Evolutionary conservation across 345 rosid genomes (phyloP).

Genomic region (Durio zibethinus): DNA sequence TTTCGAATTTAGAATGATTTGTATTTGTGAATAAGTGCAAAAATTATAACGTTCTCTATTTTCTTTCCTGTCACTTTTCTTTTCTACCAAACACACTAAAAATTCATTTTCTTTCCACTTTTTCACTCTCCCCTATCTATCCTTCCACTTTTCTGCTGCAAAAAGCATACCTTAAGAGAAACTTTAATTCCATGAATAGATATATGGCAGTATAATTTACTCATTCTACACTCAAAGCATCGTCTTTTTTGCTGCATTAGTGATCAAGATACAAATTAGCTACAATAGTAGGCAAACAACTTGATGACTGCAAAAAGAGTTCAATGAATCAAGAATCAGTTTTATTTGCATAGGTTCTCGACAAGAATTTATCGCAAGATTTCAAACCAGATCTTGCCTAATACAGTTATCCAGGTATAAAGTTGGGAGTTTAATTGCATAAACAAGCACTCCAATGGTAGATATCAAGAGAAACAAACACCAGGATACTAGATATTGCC

Average conservation of each 20-base stretch:
- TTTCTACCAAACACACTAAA: too few species aligned
- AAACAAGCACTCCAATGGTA: background rate
- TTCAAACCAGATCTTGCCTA: background rate
- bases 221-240: background rate
- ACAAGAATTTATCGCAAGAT: background rate
- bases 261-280: too few species aligned
- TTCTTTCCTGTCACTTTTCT: too few species aligned
- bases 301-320: background rate
- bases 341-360: background rate
- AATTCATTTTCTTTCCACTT: too few species aligned
- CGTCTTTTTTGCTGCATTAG: background rate
- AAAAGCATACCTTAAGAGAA: background rate
- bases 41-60: too few species aligned
- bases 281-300: background rate
- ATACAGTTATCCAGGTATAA: background rate
- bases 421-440: background rate
- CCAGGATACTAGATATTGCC: too few species aligned
- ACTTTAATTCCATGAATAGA: background rate
- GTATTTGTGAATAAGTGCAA: too few species aligned
- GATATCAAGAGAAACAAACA: too few species aligned
- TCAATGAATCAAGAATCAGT: background rate
- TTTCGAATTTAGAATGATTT: too few species aligned
- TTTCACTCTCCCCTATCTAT: too few species aligned
- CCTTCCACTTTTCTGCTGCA: too few species aligned
- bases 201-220: background rate